Conservation (phyloP, 2,329 filamentous ascomycete species). For the Nothopassalora personata region DNA sequence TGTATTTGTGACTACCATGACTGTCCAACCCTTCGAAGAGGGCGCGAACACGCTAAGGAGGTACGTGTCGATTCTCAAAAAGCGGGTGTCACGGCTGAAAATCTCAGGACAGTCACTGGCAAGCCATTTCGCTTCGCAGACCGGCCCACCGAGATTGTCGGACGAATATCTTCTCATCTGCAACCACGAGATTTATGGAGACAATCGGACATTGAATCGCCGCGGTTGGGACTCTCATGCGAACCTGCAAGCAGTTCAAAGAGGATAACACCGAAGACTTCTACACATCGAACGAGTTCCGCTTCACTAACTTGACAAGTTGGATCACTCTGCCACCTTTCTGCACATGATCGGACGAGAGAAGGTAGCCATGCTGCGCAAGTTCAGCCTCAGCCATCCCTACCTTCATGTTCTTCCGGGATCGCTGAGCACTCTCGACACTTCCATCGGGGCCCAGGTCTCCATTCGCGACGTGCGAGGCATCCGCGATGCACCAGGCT, state of each 20-base stretch:
- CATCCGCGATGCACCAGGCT: no score
- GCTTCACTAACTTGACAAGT: constrained; percentile 15
- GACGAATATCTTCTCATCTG: not conserved
- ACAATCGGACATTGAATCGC: not conserved
- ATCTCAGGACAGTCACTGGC: not conserved
- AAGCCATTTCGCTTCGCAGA: constrained; percentile 4
- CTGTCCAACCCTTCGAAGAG: not conserved
- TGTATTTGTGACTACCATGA: constrained; percentile 5
- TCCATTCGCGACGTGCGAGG: not conserved
- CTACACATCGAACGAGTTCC: constrained; percentile 44
- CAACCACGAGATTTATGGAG: not conserved
- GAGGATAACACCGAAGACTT: constrained; percentile 39
- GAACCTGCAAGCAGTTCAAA: constrained; percentile 28
- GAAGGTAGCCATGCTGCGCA: constrained; percentile 3
- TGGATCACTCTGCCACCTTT: constrained; percentile 6
- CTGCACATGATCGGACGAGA: constrained; percentile 4
- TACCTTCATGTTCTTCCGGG: not conserved
- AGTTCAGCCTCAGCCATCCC: constrained; percentile 6
- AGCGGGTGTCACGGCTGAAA: not conserved
- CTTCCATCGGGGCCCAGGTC: not conserved
- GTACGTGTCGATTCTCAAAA: not conserved
- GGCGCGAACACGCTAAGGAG: not conserved
- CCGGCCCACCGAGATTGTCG: constrained; percentile 3
- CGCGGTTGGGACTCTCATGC: constrained; percentile 2
- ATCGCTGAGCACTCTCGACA: not conserved